Conservation (phyloP, 495 filamentous ascomycete genomes). For the Talaromyces proteolyticus region DNA sequence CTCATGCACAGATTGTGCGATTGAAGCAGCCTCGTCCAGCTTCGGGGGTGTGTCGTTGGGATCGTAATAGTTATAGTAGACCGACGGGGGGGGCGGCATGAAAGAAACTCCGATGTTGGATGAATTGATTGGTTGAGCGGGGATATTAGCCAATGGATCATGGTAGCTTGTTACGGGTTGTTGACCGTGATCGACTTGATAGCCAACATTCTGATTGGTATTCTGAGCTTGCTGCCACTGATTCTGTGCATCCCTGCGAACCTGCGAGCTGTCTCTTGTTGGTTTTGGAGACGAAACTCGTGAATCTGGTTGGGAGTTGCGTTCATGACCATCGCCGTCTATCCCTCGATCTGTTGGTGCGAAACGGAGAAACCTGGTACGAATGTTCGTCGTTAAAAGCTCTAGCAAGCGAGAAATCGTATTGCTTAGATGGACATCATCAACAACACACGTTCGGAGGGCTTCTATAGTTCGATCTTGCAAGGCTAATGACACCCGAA, state of each 20-base stretch:
- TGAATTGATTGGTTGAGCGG: conserved; percentile 42
- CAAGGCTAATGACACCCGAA: conserved; percentile 71
- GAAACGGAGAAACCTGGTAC: conserved; percentile 65
- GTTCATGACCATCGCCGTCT: conserved; percentile 35
- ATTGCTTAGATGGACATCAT: conserved; percentile 93
- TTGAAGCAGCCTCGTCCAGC: conserved; percentile 16
- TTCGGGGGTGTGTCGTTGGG: conserved; percentile 26
- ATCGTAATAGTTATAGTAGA: conserved; percentile 44
- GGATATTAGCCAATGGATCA: conserved; percentile 40
- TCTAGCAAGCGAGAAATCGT: conserved; percentile 91
- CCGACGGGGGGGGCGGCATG: conserved; percentile 43
- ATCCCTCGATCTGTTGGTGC: conserved; percentile 35
- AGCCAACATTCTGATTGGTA: conserved; percentile 7
- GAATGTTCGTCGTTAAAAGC: conserved; percentile 66
- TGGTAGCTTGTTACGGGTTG: conserved; percentile 25
- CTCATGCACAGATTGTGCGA: conserved; percentile 11
- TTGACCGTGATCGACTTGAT: conserved; percentile 4
- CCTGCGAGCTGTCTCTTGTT: conserved; percentile 17
- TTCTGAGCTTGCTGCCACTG: conserved; percentile 19
- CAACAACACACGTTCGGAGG: conserved; percentile 78
- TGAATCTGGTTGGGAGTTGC: conserved; percentile 27
- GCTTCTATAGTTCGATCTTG: conserved; percentile 77
- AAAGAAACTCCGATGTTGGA: conserved; percentile 42
- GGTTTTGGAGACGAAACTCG: conserved; percentile 28
- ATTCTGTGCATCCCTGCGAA: conserved; percentile 24